Evolutionary conservation across 192 early-diverging fungal genomes (phyloP).

Genomic region (Chytriomyces confervae): DNA sequence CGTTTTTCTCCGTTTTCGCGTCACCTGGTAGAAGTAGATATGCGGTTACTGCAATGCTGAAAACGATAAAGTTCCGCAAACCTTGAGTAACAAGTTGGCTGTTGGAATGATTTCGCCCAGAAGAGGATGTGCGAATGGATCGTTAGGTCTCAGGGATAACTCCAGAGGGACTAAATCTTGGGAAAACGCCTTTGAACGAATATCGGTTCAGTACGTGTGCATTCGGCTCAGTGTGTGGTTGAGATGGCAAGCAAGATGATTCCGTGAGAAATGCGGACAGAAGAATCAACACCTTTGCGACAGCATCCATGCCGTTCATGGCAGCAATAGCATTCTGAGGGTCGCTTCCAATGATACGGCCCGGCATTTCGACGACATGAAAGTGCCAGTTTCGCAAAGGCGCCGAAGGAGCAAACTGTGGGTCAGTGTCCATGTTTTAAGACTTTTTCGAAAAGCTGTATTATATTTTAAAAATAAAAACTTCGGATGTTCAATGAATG

Average conservation of each 20-base stretch:
- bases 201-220: background rate
- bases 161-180: conserved; percentile 53
- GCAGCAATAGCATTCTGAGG: conserved; percentile 50
- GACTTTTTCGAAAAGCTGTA: too few relatives aligned
- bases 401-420: conserved; percentile 31
- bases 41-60: too few relatives aligned
- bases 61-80: too few relatives aligned
- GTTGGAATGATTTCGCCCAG: conserved; percentile 63
- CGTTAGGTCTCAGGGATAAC: conserved; percentile 56
- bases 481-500: too few relatives aligned
- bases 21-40: conserved; percentile 30
- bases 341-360: conserved; percentile 44
- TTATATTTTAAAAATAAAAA: too few relatives aligned
- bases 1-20: conserved; percentile 41
- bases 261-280: background rate
- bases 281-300: conserved; percentile 45
- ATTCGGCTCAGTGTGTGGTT: background rate
- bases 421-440: too few relatives aligned
- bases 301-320: conserved; percentile 53
- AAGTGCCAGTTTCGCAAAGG: conserved; percentile 52
- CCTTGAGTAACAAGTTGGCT: conserved; percentile 65
- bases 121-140: conserved; percentile 72
- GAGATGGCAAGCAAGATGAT: background rate
- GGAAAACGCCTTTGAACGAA: conserved; percentile 45
- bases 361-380: conserved; percentile 65